Evolutionary conservation across 805 yeast species (phyloP).

Genomic region (Ogataea pini): DNA sequence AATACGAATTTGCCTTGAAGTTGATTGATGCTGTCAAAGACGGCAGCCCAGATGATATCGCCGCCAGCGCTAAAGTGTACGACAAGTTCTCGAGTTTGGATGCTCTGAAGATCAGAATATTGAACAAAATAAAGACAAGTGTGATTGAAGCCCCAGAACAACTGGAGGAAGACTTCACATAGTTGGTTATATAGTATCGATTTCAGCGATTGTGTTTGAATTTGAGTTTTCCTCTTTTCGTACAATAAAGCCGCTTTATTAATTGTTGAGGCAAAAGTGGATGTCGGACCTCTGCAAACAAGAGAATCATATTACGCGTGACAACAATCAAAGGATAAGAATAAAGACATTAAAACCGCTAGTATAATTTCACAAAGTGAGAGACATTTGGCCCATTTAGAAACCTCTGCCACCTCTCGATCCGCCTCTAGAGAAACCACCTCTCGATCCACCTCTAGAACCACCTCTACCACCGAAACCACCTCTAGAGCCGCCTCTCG

Average conservation of each 20-base stretch:
- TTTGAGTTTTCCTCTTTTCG: slow-evolving; percentile 3
- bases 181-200: no score
- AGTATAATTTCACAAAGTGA: slow-evolving; percentile 13
- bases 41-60: slow-evolving; percentile 76
- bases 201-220: no score
- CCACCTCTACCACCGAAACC: slow-evolving; percentile 43
- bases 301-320: background rate
- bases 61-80: slow-evolving; percentile 73
- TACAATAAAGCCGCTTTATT: slow-evolving; percentile 7
- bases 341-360: slow-evolving; percentile 8
- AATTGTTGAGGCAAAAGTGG: slow-evolving; percentile 3
- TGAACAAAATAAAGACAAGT: slow-evolving; percentile 73
- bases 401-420: slow-evolving; percentile 28
- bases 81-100: slow-evolving; percentile 90
- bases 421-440: slow-evolving; percentile 47
- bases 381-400: slow-evolving; percentile 8
- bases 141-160: slow-evolving; percentile 34
- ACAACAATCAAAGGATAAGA: background rate
- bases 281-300: no score
- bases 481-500: slow-evolving; percentile 44
- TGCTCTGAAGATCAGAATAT: slow-evolving; percentile 82
- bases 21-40: slow-evolving; percentile 72
- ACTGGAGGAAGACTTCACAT: slow-evolving; percentile 39
- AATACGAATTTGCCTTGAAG: slow-evolving; percentile 64
- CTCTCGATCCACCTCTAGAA: slow-evolving; percentile 37